phyloP scores from a whole-genome alignment of 495 filamentous ascomycete genomes.

The Margaritispora aquatica region DNA sequence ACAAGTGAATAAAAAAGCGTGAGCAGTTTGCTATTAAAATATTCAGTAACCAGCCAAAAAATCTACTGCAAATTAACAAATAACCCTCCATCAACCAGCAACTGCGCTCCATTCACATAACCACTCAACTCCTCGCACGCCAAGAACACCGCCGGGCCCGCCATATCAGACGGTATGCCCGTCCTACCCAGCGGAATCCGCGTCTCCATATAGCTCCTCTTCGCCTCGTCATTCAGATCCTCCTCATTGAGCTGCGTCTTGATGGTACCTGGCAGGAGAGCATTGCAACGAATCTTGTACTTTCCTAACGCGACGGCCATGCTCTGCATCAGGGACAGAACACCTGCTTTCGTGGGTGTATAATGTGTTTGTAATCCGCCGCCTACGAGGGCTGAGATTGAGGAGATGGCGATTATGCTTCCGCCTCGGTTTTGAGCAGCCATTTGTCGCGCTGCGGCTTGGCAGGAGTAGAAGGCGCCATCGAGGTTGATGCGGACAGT shows the following conservation, averaged over 20 bases:
- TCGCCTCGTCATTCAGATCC: slow-evolving; percentile 63
- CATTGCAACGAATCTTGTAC: slow-evolving; percentile 77
- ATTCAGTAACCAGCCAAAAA: too few species aligned
- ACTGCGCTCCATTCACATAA: slow-evolving; percentile 77
- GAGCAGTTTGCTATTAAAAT: not conserved
- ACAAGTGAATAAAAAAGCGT: not conserved
- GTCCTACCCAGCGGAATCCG: slow-evolving; percentile 75
- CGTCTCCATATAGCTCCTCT: slow-evolving; percentile 78
- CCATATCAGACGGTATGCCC: slow-evolving; percentile 63
- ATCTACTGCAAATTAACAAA: slow-evolving; percentile 51
- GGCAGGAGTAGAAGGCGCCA: slow-evolving; percentile 79
- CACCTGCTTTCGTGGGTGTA: slow-evolving; percentile 86
- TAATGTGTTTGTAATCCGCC: slow-evolving; percentile 79
- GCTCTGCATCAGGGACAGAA: slow-evolving; percentile 79
- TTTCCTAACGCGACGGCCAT: slow-evolving; percentile 71
- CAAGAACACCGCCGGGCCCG: slow-evolving; percentile 80
- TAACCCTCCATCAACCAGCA: slow-evolving; percentile 79
- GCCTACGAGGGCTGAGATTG: slow-evolving; percentile 81
- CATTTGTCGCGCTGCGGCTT: slow-evolving; percentile 81
- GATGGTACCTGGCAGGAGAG: slow-evolving; percentile 79
- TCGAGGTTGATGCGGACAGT: slow-evolving; percentile 75
- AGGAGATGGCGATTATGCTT: slow-evolving; percentile 75
- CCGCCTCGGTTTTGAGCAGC: slow-evolving; percentile 59
- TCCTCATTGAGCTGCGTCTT: slow-evolving; percentile 81
- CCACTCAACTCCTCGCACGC: slow-evolving; percentile 71